These are phyloP conservation scores for Fusarium anthophilum DNA, from an alignment of 2,329 filamentous ascomycete species.

Conservation along the genomic window DNA sequence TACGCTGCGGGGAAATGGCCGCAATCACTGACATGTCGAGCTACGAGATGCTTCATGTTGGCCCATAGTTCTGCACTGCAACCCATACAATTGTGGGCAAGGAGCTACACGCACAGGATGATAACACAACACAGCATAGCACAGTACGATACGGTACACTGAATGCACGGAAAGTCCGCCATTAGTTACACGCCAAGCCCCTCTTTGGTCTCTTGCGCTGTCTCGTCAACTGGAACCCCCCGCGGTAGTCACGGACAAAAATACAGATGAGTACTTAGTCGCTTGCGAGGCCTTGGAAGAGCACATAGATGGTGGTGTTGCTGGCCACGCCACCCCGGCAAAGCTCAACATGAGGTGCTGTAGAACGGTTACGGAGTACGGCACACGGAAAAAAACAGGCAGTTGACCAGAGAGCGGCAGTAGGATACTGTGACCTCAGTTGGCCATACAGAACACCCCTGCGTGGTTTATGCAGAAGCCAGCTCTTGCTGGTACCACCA, in stretches of 20 bases:
- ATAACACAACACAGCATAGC: not conserved
- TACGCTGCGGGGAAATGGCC: constrained; percentile 35
- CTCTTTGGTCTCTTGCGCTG: not conserved
- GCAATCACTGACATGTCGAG: constrained; percentile 9
- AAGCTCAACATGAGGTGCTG: not conserved
- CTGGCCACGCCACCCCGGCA: constrained; percentile 14
- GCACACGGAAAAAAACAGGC: not conserved
- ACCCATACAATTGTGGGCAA: constrained; percentile 22
- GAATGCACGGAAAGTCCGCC: not conserved
- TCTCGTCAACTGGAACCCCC: not conserved
- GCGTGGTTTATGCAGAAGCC: constrained; percentile 12
- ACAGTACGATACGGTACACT: not conserved
- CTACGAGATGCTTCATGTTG: constrained; percentile 9
- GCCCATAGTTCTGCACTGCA: constrained; percentile 9
- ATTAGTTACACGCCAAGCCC: not conserved
- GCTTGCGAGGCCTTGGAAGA: not conserved
- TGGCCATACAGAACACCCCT: constrained; percentile 9
- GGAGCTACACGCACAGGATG: constrained; percentile 1
- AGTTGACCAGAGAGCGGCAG: constrained; percentile 1
- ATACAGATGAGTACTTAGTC: not conserved
- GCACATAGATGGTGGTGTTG: not conserved
- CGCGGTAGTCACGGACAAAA: not conserved
- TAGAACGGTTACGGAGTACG: constrained; percentile 1
- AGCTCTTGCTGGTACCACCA: constrained; percentile 1
- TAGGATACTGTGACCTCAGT: not conserved